Evolutionary conservation across 1,139 yeast genomes (phyloP).

Genomic region (Candida frijolesensis): DNA sequence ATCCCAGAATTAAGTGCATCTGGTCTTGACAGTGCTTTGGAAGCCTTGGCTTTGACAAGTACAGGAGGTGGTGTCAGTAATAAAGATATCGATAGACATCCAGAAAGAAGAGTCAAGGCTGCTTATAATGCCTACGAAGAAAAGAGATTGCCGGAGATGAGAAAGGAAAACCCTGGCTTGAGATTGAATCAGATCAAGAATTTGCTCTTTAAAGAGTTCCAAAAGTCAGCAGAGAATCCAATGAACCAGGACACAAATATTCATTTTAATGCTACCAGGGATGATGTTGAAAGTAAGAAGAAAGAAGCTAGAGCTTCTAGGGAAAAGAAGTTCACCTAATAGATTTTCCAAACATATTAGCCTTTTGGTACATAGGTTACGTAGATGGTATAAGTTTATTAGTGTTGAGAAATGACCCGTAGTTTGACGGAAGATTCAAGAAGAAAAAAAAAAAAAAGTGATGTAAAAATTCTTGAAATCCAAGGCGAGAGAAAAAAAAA

Average conservation of each 20-base stretch:
- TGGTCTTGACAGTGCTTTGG: constrained; percentile 78
- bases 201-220: constrained; percentile 75
- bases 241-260: constrained; percentile 76
- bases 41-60: constrained; percentile 68
- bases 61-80: constrained; percentile 55
- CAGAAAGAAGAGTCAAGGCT: constrained; percentile 86
- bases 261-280: constrained; percentile 60
- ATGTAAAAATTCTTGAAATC: neutral
- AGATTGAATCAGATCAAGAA: constrained; percentile 80
- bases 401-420: neutral
- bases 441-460: neutral
- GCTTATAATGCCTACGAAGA: constrained; percentile 76
- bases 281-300: constrained; percentile 56
- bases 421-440: neutral
- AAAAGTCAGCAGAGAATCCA: constrained; percentile 79
- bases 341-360: neutral
- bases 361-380: neutral
- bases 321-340: constrained; percentile 39
- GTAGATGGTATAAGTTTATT: neutral
- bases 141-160: constrained; percentile 68
- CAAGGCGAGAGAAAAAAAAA: neutral
- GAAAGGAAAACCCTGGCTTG: constrained; percentile 79
- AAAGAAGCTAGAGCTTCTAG: constrained; percentile 51
- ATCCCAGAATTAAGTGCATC: constrained; percentile 65
- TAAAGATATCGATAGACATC: constrained; percentile 80